Base-by-base conservation (phyloP, 441 rosid genomes). In the Gossypium gossypioides region DNA sequence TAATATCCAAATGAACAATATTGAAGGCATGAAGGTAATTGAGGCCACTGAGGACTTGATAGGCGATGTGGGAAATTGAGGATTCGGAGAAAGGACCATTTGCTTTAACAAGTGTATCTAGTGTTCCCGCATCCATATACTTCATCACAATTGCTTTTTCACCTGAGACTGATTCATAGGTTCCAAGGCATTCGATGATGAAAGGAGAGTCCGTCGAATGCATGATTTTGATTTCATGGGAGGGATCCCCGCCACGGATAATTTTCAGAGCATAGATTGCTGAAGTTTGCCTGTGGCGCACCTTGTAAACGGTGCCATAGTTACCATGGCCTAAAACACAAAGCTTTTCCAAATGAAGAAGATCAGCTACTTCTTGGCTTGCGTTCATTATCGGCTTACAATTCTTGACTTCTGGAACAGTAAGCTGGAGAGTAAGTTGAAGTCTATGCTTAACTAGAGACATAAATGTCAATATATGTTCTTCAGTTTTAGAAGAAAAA, bases 261-360 rank as follows among this genome's bases (percentile, higher is more conserved):
- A 62, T 4, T 62, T 62, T 62, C 25, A 62, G 67, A 34, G 67
- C 67, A 62, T 34, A 62, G n/a, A 62, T 62, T 16, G 67, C 24
- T 8, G 67, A 34, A 62, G 67, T 62, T 16, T 16, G 25, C 48
- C 48, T 34, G 48, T 62, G 67, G 67, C 50, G 67, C 24, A 62
- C 67, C 67, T 62, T 62, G 67, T 62, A 62, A 34, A 34, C 67
- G 25, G 67, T 62, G 50, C 67, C 50, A 34, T 62, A 3, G n/a
- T 34, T 62, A 16, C 67, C 67, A 62, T 34, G 67, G 67, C 67
- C 67, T 34, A 62, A 62, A 62, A 62, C 50, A 46, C 67, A 34
- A 13, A 62, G n/a, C 48, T 34, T 62, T 62, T 62, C 67, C 25
- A 62, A 62, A 22, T 61, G 46, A 61, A 61, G 48, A 61, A 62